Conservation (phyloP, 2,329 filamentous ascomycete genomes). For the Neonectria punicea region DNA sequence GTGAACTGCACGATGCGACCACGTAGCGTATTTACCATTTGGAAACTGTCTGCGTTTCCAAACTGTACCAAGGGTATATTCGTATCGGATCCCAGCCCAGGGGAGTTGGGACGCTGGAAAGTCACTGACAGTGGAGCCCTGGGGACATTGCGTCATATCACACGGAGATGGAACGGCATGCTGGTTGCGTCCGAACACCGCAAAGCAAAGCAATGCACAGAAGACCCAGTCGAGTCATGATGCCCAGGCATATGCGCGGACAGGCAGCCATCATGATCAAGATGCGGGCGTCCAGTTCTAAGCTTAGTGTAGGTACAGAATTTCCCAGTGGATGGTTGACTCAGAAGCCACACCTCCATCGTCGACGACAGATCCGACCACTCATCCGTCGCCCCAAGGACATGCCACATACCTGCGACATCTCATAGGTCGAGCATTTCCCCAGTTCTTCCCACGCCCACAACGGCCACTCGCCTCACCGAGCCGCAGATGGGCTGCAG, state of each 20-base stretch:
- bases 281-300: background rate
- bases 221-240: background rate
- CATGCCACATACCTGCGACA: constrained; percentile 7
- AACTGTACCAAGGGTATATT: background rate
- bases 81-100: background rate
- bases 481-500: constrained; percentile 11
- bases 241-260: background rate
- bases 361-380: background rate
- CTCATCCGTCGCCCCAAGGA: constrained; percentile 1
- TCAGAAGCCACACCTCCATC: background rate
- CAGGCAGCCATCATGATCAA: background rate
- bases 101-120: background rate
- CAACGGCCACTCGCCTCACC: constrained; percentile 3
- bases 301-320: background rate
- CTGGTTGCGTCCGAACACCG: background rate
- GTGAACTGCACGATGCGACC: background rate
- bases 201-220: background rate
- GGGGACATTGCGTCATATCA: background rate
- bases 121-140: background rate
- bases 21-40: background rate
- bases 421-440: constrained; percentile 15
- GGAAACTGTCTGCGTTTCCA: background rate
- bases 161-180: background rate
- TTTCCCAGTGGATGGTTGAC: background rate
- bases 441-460: background rate